Evolutionary conservation across 768 basidiomycete genomes (phyloP).

Genomic region (Pholiota conissans): DNA sequence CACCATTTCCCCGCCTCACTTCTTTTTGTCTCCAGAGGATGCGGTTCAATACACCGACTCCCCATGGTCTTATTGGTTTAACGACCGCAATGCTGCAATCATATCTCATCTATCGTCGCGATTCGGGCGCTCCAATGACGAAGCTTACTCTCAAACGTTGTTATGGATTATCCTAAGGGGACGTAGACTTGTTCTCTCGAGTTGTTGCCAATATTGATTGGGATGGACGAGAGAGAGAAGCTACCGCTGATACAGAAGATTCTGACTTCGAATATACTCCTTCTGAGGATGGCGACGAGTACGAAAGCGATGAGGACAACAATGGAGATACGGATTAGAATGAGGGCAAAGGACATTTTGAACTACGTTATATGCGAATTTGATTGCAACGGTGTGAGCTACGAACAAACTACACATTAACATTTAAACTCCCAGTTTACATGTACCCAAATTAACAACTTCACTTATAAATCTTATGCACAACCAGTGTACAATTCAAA

Average conservation of each 20-base stretch:
- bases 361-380: too few relatives aligned
- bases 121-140: neutral
- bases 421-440: too few relatives aligned
- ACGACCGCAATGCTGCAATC: neutral
- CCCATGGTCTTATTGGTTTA: neutral
- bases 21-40: neutral
- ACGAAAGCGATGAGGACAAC: too few relatives aligned
- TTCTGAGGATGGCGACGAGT: neutral
- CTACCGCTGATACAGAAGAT: too few relatives aligned
- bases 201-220: neutral
- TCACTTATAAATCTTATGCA: too few relatives aligned
- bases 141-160: neutral
- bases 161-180: neutral
- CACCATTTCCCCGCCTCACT: too few relatives aligned
- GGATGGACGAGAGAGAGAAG: neutral
- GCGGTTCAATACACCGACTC: neutral
- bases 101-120: neutral
- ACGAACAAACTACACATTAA: too few relatives aligned
- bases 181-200: neutral
- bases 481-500: too few relatives aligned
- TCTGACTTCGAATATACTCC: neutral
- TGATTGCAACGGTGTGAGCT: too few relatives aligned
- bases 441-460: too few relatives aligned
- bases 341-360: too few relatives aligned
- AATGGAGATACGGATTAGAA: too few relatives aligned